Evolutionary conservation across 352 stramenopile species (phyloP), one percentile per base, ranked within the genome.

Genomic region (Phytophthora sp.): DNA sequence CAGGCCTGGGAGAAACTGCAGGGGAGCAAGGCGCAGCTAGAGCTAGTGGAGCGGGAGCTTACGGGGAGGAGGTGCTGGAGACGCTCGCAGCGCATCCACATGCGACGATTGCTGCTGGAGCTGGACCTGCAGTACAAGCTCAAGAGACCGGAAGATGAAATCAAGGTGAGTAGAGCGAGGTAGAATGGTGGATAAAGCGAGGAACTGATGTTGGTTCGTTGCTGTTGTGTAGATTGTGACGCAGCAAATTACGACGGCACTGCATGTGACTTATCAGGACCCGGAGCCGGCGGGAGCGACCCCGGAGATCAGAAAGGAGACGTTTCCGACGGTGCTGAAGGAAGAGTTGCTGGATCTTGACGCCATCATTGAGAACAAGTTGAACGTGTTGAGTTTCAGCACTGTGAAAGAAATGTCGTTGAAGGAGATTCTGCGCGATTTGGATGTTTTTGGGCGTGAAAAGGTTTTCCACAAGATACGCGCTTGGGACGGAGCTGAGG

Each of bases 121-220:
- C 59, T 89, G 35, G 80, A 89, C 21, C 39, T 83, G 1, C 50
- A 54, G 21, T 76, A 58, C 50, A 77, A 66, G 39, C 36, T 85
- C 8, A 66, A 63, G 26, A 74, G 59, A 27, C n/a, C 63, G 0
- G 13, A 63, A 39, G 67, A 71, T 3, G 65, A 69, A 12, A 58
- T 71, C 15, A 23, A 42, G 58, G 58, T 66, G 11, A 9, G 45
- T 70, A 60, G 26, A 57, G 21, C 51, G 12, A 26, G 21, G n/a
- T 54, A 45, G 33, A 49, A 2, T 9, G 12, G 11, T 6, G 20
- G 7, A 7, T 50, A 26, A 9, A 56, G 44, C 12, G 18, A 49
- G 4, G 23, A n/a, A 38, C 57, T 68, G 24, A 63, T 39, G 20
- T 6, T 29, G 11, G n/a, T 33, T 42, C n/a, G 18, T 46, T 49